A percentile compares a stretch with the other conserved stretches of the same genome.
Evolutionary conservation across 1,284 basidiomycete species (phyloP).

Genomic region (Tetrapyrgos nigripes): DNA sequence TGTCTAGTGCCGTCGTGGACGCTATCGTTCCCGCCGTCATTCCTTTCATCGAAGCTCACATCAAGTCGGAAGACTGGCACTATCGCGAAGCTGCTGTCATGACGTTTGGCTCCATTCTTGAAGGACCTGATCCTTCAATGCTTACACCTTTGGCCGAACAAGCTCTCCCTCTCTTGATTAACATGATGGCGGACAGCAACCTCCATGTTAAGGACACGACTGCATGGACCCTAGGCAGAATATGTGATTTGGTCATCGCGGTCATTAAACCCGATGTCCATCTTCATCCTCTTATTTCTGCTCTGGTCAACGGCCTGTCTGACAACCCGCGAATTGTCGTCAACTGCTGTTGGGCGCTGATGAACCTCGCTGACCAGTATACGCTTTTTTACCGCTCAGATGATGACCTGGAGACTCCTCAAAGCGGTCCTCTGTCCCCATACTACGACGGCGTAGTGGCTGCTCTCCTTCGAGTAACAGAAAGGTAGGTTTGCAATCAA

Average conservation of each 20-base stretch:
- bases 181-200: conserved; percentile 92
- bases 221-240: conserved; percentile 96
- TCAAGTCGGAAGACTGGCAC: conserved; percentile 94
- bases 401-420: conserved; percentile 51
- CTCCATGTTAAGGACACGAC: conserved; percentile 95
- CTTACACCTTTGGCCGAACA: conserved; percentile 94
- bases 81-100: conserved; percentile 96
- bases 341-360: conserved; percentile 97
- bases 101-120: conserved; percentile 98
- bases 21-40: conserved; percentile 92
- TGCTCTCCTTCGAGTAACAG: conserved; percentile 84
- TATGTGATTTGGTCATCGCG: conserved; percentile 89
- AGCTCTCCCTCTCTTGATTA: conserved; percentile 92
- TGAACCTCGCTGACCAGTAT: conserved; percentile 92
- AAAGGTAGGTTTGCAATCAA: conserved; percentile 61
- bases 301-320: conserved; percentile 83
- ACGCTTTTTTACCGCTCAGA: conserved; percentile 69
- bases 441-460: conserved; percentile 91
- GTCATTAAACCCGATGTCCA: conserved; percentile 93
- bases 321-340: conserved; percentile 89
- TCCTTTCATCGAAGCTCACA: conserved; percentile 97
- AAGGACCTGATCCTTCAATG: conserved; percentile 89
- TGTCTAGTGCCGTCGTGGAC: conserved; percentile 93
- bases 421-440: conserved; percentile 76
- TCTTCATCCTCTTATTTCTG: conserved; percentile 84